These are phyloP conservation scores for Pseudogymnoascus sp. DNA, from an alignment of 2,329 filamentous ascomycete species.

Conservation along the genomic window DNA sequence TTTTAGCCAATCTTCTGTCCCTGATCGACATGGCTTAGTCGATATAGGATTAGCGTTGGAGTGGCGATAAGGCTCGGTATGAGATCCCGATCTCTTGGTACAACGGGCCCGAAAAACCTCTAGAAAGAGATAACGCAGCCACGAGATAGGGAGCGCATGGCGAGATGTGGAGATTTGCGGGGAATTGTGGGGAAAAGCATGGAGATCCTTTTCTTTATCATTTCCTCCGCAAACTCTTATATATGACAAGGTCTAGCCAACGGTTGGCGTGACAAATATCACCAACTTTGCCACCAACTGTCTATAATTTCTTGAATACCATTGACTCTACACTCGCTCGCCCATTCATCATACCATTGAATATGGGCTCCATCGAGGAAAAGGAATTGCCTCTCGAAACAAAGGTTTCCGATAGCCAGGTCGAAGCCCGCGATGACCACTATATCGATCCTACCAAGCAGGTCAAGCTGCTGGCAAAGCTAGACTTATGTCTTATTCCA, in stretches of 20 bases:
- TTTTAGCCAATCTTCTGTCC: not conserved
- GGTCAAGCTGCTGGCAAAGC: conserved; percentile 35
- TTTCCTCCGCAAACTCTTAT: conserved; percentile 4
- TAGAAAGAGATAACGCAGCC: not conserved
- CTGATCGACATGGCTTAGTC: not conserved
- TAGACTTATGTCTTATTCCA: conserved; percentile 35
- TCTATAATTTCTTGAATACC: not conserved
- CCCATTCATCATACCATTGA: not conserved
- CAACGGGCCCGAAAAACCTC: not conserved
- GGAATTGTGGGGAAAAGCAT: conserved; percentile 2
- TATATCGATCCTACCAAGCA: conserved; percentile 36
- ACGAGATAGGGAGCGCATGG: conserved; percentile 5
- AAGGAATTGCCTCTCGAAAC: not conserved
- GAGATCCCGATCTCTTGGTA: conserved; percentile 4
- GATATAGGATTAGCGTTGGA: not conserved
- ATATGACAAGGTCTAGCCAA: conserved; percentile 1
- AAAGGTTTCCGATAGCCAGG: conserved; percentile 7
- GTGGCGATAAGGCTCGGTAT: conserved; percentile 4
- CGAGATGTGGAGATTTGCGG: not conserved
- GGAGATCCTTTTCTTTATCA: not conserved
- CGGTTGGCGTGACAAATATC: conserved; percentile 1
- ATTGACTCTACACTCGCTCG: not conserved
- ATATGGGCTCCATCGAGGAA: not conserved
- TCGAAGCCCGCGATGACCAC: conserved; percentile 9
- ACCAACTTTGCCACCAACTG: not conserved